Base-by-base conservation (phyloP, 495 filamentous ascomycete genomes). In the Glarea lozoyensis region DNA sequence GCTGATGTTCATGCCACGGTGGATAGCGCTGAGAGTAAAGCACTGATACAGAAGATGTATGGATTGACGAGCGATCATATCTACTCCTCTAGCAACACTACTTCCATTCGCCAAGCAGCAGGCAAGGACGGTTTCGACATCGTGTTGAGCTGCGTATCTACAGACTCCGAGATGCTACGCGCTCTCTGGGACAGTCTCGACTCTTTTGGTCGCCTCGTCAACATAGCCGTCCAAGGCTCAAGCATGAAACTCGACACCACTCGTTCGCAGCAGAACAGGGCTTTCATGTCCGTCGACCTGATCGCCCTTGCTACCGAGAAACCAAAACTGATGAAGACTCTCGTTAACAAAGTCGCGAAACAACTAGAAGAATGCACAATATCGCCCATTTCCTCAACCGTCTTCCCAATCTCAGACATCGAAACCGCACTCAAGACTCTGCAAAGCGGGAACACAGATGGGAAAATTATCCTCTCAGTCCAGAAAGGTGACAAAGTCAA, bases 1-100 rank as follows among this genome's bases (percentile, higher is more conserved):
- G 73, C 75, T 2, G 68, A 77, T 42, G 61, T 84, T 11, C 81
- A 72, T 54, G 71, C 63, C 0, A 81, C 77, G 0, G 78, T 78
- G 0, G 67, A 69, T 0, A 66, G 63, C 5, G 36, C 53, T 0
- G 68, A 69, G 30, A 76, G 80, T 58, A 69, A 68, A 40, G 46
- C 63, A 4, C 53, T 84, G 9, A 61, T 65, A 23, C 72, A 67
- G 55, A 55, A 60, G 12, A 51, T 64, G 16, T 81, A 69, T 47
- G 62, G 61, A 11, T 60, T 84, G 2, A 59, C 68, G 0, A 57
- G 63, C 0, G 55, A 68, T 9, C 66, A 64, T 30, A 76, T 80
- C 35, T 72, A 80, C 54, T 61, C 62, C 37, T 68, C 61, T 16
- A 50, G 66, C 4, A 57, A 66, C 31, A 46, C 51, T 0, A 59